phyloP scores from a whole-genome alignment of 441 rosid genomes.

The Hypseocharis bilobata region DNA sequence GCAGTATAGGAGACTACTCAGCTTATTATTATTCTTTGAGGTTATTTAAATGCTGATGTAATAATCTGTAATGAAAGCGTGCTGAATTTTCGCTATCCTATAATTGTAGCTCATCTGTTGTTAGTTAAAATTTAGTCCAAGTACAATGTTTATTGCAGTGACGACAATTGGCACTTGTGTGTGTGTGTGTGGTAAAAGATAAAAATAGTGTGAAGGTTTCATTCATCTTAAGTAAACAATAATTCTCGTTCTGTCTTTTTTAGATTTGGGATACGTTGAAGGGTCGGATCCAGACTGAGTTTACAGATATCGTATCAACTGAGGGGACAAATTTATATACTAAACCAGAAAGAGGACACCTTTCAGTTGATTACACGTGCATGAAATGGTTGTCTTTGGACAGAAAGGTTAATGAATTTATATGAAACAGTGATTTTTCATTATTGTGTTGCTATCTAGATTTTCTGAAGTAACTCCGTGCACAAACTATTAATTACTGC shows the following conservation, averaged over 20 bases:
- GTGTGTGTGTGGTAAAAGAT: neutral
- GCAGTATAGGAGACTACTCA: too few species aligned
- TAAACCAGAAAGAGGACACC: slow-evolving; percentile 53
- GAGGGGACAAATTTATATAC: slow-evolving; percentile 31
- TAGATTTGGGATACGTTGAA: slow-evolving; percentile 77
- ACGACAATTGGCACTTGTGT: too few species aligned
- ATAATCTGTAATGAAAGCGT: neutral
- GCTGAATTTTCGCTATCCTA: neutral
- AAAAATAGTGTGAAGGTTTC: neutral
- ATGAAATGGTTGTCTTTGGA: slow-evolving; percentile 70
- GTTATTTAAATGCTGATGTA: neutral
- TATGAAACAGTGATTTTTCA: neutral
- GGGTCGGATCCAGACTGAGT: slow-evolving; percentile 73
- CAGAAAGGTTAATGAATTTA: slow-evolving; percentile 36
- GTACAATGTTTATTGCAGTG: neutral
- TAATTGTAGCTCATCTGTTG: too few species aligned
- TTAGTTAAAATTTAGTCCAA: too few species aligned
- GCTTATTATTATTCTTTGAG: too few species aligned
- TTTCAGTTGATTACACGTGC: slow-evolving; percentile 69
- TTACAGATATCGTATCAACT: slow-evolving; percentile 50
- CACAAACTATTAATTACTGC: slow-evolving; percentile 21
- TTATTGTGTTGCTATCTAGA: neutral
- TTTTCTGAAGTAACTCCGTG: slow-evolving; percentile 10
- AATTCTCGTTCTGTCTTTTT: neutral
- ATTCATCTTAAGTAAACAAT: slow-evolving; percentile 3